Base-by-base conservation (phyloP, 257 asterid genomes). In the Linderniella brevidens region DNA sequence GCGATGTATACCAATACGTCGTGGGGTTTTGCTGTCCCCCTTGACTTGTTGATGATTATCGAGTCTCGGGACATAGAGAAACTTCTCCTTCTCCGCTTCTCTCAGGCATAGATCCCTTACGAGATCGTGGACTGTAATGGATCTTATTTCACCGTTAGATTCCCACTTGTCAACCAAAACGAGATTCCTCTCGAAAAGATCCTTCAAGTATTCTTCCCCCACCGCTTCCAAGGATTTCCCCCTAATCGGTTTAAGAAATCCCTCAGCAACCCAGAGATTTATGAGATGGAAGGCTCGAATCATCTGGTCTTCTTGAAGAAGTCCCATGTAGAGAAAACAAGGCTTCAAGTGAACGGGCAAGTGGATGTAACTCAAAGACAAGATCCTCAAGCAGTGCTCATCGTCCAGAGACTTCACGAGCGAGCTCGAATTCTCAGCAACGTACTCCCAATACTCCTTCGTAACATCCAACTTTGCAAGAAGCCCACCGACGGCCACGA, bases 171-270 rank as follows among this genome's bases (percentile, higher is more conserved):
- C 36, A 8, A 41, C 45, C 3, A 54, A 2, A 20, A 54, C 17
- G 4, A 54, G 42, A 35, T 36, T 54, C 17, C 59, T 54, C 4
- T 43, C 46, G 6, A 29, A 37, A 17, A 54, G 59, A 35, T 54
- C 51, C 25, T 44, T 36, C 10, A 54, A 1, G 37, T 46, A 54
- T 9, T 42, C 59, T 19, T 13, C 29, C 8, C 43, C 59, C 11
- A 54, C 35, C 16, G 14, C 36, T 54, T 54, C 52, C 0, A 54
- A 13, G 11, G 13, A 15, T 29, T 12, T 29, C 15, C 19, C 36
- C 8, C 1, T 10, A 6, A 19, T 8, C 5, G 52, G 32, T 45
- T 13, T 55, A 3, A 55, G 17, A 12, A 55, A 19, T 4, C 45
- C 44, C 45, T 55, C 59, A 0, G 37, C 44, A 11, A 46, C 17